Evolutionary conservation across 2,329 filamentous ascomycete species (phyloP).

Genomic region (Diaporthe citrichinensis): DNA sequence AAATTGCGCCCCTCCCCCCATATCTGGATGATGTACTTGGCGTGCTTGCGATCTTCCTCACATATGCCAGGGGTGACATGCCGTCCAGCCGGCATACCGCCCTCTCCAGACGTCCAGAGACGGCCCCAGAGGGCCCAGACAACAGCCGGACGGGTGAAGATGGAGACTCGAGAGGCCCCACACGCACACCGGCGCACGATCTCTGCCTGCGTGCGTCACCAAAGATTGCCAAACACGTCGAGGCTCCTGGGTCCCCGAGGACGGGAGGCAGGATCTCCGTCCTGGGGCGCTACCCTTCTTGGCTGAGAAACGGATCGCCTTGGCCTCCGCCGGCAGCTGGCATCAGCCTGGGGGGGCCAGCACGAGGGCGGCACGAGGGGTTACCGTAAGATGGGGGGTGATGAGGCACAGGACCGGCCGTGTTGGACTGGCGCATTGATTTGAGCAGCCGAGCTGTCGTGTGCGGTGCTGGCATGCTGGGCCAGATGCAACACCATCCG

Average conservation of each 20-base stretch:
- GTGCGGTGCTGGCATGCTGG: slow-evolving; percentile 25
- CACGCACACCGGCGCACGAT: slow-evolving; percentile 12
- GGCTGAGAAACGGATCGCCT: slow-evolving; percentile 35
- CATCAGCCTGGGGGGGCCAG: slow-evolving; percentile 2
- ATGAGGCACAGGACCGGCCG: slow-evolving; percentile 20
- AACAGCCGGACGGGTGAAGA: slow-evolving; percentile 29
- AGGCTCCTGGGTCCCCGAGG: not conserved
- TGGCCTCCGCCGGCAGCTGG: slow-evolving; percentile 37
- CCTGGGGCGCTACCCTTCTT: slow-evolving; percentile 23
- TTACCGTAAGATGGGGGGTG: not conserved
- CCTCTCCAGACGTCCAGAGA: not conserved
- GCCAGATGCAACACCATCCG: slow-evolving; percentile 27
- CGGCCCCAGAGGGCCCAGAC: slow-evolving; percentile 18
- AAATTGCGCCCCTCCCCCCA: slow-evolving; percentile 21
- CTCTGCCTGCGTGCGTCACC: slow-evolving; percentile 24
- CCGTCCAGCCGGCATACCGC: slow-evolving; percentile 29
- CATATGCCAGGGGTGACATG: slow-evolving; percentile 32
- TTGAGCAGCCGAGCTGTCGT: slow-evolving; percentile 11
- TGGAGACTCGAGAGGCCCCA: slow-evolving; percentile 22
- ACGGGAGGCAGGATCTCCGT: slow-evolving; percentile 22
- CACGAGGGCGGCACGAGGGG: not conserved
- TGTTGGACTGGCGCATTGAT: slow-evolving; percentile 3
- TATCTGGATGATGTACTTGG: slow-evolving; percentile 27
- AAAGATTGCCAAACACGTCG: slow-evolving; percentile 22
- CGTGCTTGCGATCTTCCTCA: slow-evolving; percentile 26